Percentiles rank a stretch among this genome's conserved stretches.
These are phyloP conservation scores for Pichia sp. DNA, from an alignment of 1,139 yeast genomes.

Conservation along the genomic window DNA sequence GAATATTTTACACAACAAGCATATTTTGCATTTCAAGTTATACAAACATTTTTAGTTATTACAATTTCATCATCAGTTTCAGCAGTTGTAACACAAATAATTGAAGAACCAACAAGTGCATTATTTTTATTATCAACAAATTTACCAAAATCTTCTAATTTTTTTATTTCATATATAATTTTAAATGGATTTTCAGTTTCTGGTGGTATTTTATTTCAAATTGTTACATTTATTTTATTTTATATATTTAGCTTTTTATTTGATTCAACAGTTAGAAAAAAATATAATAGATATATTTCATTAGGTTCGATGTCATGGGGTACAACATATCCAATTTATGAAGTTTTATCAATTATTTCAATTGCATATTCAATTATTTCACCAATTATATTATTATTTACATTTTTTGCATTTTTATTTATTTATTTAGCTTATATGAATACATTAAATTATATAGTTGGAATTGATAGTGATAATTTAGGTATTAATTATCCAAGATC, in stretches of 20 bases:
- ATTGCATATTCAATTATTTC: conserved; percentile 70
- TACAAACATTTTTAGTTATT: conserved; percentile 78
- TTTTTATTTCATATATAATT: conserved; percentile 68
- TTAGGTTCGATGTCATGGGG: conserved; percentile 49
- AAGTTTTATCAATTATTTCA: conserved; percentile 73
- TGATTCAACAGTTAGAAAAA: conserved; percentile 52
- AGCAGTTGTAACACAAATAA: conserved; percentile 54
- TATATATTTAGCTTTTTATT: conserved; percentile 33
- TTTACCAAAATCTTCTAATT: conserved; percentile 75
- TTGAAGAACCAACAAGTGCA: conserved; percentile 66
- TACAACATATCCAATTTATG: conserved; percentile 63
- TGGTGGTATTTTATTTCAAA: conserved; percentile 47
- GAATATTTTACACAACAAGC: conserved; percentile 81
- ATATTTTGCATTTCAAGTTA: conserved; percentile 65
- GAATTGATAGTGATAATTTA: conserved; percentile 51
- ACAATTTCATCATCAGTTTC: conserved; percentile 79
- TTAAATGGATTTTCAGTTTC: conserved; percentile 68
- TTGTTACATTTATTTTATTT: conserved; percentile 46
- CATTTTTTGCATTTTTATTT: conserved; percentile 51
- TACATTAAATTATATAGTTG: conserved; percentile 50
- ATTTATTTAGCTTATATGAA: conserved; percentile 62
- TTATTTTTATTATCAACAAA: conserved; percentile 67
- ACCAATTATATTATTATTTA: conserved; percentile 64
- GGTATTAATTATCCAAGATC: conserved; percentile 73
- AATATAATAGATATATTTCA: conserved; percentile 35